Percentiles rank a stretch among this genome's conserved stretches.
Conservation (phyloP, 1,284 basidiomycete genomes). For the Cutaneotrichosporon daszewskae region DNA sequence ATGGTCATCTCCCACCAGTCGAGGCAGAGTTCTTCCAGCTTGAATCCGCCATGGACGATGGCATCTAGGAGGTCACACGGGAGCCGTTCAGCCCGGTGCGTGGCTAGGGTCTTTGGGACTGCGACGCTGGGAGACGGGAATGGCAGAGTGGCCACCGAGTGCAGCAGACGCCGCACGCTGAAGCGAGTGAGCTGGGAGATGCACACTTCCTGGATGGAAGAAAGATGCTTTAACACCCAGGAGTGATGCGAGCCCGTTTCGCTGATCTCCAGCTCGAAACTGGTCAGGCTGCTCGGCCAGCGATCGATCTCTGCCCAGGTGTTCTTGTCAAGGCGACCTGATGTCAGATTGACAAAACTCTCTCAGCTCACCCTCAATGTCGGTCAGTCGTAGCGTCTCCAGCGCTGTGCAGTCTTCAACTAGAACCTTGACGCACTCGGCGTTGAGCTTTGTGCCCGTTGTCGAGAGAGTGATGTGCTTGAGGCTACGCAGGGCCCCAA, state of each 20-base stretch:
- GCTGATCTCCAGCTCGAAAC: conserved; percentile 20
- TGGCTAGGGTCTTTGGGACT: conserved; percentile 10
- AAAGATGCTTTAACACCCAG: conserved; percentile 31
- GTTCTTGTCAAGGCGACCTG: conserved; percentile 30
- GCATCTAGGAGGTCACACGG: conserved; percentile 14
- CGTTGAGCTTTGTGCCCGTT: conserved; percentile 26
- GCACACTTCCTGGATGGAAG: conserved; percentile 21
- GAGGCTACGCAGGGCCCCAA: conserved; percentile 21
- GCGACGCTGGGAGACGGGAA: conserved; percentile 14
- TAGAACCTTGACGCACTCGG: conserved; percentile 20
- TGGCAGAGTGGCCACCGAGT: conserved; percentile 22
- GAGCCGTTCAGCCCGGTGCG: conserved; percentile 8
- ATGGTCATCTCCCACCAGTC: conserved; percentile 28
- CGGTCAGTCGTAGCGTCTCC: conserved; percentile 18
- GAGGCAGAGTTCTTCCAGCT: conserved; percentile 19
- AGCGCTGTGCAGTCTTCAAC: conserved; percentile 20
- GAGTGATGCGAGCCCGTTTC: conserved; percentile 26
- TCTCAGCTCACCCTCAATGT: conserved; percentile 21
- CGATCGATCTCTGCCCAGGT: conserved; percentile 24
- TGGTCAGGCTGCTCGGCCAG: conserved; percentile 21
- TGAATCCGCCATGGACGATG: conserved; percentile 13
- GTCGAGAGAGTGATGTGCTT: conserved; percentile 22
- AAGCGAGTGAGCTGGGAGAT: conserved; percentile 24
- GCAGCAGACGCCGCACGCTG: conserved; percentile 18
- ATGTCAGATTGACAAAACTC: not conserved